Evolutionary conservation across 2,329 filamentous ascomycete genomes (phyloP), one percentile per base, ranked within the genome.

Genomic region (Phialophora verrucosa): DNA sequence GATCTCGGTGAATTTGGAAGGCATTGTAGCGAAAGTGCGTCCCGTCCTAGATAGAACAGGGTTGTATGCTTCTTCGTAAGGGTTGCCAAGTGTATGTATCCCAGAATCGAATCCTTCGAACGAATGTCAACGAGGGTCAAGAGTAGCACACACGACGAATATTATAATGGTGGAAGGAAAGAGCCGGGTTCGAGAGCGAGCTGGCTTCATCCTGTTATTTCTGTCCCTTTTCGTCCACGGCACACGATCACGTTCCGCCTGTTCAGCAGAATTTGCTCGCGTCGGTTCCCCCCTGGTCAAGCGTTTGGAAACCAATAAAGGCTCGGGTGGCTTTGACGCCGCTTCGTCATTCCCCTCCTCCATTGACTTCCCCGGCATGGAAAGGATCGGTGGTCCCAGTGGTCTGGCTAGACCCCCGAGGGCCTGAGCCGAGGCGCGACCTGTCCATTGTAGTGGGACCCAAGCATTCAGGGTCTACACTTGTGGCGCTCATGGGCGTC

Each of bases 1-100:
- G 61, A 80, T 79, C 69, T 81, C 79, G 65, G 80, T 75, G 69
- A 81, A 81, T 67, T 76, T 79, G 67, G 78, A 80, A 20, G 78
- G 70, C 70, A 77, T 78, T 63, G 76, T 76, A 59, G 72, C 73
- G 74, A 56, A 63, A 55, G 29, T 11, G 25, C 3, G 49, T 3
- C 10, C 49, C 11, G 49, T 51, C 10, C 25, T 44, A 31, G 32
- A 27, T 47, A 8, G 53, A 27, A 42, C 20, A 27, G 49, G 7
- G 23, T 51, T 27, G 23, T 23, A 29, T 51, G 25, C 49, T 51
- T 29, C 49, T 23, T 29, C 1, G 32, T 25, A 8, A 51, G 38
- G n/a, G n/a, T 54, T 55, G 47, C 64, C 47, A n/a, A 44, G 4
- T n/a, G 38, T 12, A 14, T 17, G 20, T 49, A 49, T n/a, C 11